phyloP scores from a whole-genome alignment of 257 asterid genomes.

The Sherardia arvensis region DNA sequence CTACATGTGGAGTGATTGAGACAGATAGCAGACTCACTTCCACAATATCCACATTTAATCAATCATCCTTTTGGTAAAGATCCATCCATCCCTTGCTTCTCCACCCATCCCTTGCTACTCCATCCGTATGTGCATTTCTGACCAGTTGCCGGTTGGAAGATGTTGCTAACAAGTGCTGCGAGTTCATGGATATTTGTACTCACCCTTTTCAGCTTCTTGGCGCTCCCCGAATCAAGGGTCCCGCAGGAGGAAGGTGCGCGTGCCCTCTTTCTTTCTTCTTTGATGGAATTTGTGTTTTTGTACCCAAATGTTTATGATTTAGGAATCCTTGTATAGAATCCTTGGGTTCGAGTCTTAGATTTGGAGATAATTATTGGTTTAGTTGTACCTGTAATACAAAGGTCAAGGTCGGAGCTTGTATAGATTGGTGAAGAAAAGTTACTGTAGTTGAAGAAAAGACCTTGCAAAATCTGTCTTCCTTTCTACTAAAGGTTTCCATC shows the following conservation, averaged over 20 bases:
- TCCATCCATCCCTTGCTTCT: no score
- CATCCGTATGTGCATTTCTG: not conserved
- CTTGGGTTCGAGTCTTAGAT: not conserved
- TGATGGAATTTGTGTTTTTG: not conserved
- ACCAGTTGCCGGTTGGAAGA: conserved; percentile 12
- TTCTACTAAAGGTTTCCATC: no score
- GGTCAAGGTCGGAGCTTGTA: not conserved
- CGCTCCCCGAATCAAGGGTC: conserved; percentile 14
- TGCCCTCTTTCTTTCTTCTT: not conserved
- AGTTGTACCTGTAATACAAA: not conserved
- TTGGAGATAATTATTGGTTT: not conserved
- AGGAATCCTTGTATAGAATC: not conserved
- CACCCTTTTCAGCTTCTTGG: conserved; percentile 12
- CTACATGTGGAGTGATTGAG: not conserved
- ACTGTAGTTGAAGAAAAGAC: not conserved
- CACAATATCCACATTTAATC: not conserved
- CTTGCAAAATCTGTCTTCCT: not conserved
- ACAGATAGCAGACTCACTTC: not conserved
- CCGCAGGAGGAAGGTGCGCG: conserved; percentile 26
- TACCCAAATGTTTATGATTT: not conserved
- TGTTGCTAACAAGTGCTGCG: conserved; percentile 5
- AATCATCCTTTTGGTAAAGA: not conserved
- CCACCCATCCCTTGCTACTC: no score
- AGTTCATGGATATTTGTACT: conserved; percentile 16
- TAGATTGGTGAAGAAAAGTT: not conserved